Evolutionary conservation across 108 stramenopile genomes (phyloP), one percentile per base, ranked within the genome.

Genomic region (Skeletonema tropicum): DNA sequence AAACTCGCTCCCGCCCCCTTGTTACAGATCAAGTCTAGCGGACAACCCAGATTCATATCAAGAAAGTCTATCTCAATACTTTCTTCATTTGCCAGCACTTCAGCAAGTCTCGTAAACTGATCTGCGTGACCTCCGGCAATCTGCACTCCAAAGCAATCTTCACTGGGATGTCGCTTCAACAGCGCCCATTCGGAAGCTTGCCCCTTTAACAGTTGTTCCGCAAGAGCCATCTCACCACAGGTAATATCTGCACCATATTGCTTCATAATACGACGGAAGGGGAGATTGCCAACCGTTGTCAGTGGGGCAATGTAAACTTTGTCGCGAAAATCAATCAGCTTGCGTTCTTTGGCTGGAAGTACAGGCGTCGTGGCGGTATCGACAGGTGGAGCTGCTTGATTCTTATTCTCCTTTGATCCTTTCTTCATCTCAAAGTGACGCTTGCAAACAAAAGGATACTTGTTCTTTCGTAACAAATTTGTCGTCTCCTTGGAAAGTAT

Each of bases 231-330:
- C 75, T 99, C 99, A 7, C 97, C 97, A 73, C 97, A 98, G 7
- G 99, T 99, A 66, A 99, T 98, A 76, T 99, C 99, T 17, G 99
- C 99, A 12, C 97, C 98, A 71, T 83, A 92, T 13, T 85, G 74
- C 77, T 97, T 98, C 94, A 98, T 91, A 46, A 99, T 85, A 15
- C 97, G 85, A 32, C 99, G 97, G 82, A 98, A 99, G 1, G 99
- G 99, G 0, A 99, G 77, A 75, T 99, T 99, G 3, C 99, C 99
- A 3, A 99, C 97, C 1, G 99, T 99, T 4, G 99, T 99, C 5
- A 99, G 89, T 6, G 99, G 99, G 5, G 99, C 99, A 14, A 99
- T 80, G 83, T 99, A 99, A 23, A 98, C 96, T 85, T 98, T 98
- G 79, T 93, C 88, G 12, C 87, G 74, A 71, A 98, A 98, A 73